Evolutionary conservation across 1,139 yeast genomes (phyloP).

Genomic region (Candida sanyaensis): DNA sequence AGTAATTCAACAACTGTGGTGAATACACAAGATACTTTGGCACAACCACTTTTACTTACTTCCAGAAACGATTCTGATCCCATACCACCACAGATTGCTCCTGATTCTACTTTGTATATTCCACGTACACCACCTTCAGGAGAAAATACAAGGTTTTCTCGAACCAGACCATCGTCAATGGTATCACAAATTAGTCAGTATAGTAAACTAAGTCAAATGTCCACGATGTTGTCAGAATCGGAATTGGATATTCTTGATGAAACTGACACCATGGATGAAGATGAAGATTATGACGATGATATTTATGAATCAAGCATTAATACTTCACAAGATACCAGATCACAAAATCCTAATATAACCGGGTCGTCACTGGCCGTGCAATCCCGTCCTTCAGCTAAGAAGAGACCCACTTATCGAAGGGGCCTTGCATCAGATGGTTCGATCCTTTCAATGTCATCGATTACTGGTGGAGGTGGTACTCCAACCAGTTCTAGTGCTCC

Average conservation of each 20-base stretch:
- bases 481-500: conserved; percentile 10
- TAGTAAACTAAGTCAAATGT: conserved; percentile 58
- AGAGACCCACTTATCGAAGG: conserved; percentile 37
- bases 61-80: conserved; percentile 2
- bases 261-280: conserved; percentile 46
- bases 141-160: conserved; percentile 12
- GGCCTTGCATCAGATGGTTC: conserved; percentile 41
- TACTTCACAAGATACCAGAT: conserved; percentile 24
- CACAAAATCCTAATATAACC: conserved; percentile 7
- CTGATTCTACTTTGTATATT: not conserved
- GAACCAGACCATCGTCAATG: conserved; percentile 64
- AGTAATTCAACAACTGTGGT: not conserved
- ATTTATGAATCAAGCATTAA: conserved; percentile 35
- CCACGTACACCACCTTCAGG: conserved; percentile 15
- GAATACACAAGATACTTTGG: not conserved
- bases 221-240: conserved; percentile 50
- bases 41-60: not conserved
- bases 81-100: not conserved
- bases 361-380: not conserved
- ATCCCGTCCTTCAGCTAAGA: conserved; percentile 12
- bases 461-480: conserved; percentile 15
- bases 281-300: conserved; percentile 40
- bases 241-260: conserved; percentile 45
- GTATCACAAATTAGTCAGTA: conserved; percentile 62
- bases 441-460: conserved; percentile 33